Evolutionary conservation across 225 moss, liverwort and hornwort genomes (phyloP).

Genomic region (Takakia lepidozioides): DNA sequence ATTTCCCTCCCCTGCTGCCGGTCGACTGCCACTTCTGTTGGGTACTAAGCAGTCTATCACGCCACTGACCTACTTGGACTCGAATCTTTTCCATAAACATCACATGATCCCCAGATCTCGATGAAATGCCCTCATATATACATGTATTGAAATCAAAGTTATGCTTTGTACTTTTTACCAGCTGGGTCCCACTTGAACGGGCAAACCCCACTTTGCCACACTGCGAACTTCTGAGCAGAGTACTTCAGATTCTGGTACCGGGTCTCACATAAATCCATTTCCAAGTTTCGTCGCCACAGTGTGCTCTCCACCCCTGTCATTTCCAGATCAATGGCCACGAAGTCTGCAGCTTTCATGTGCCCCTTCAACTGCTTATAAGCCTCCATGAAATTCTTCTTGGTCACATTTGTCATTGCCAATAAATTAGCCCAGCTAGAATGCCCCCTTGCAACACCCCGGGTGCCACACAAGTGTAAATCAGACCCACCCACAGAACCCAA

Average conservation of each 20-base stretch:
- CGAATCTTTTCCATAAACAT: slow-evolving; percentile 58
- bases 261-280: slow-evolving; percentile 65
- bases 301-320: slow-evolving; percentile 90
- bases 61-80: slow-evolving; percentile 65
- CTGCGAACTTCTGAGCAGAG: slow-evolving; percentile 86
- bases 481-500: too few relatives aligned
- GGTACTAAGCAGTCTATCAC: slow-evolving; percentile 47
- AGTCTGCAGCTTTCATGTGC: slow-evolving; percentile 55
- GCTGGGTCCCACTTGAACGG: slow-evolving; percentile 73
- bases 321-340: slow-evolving; percentile 81
- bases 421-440: slow-evolving; percentile 6
- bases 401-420: slow-evolving; percentile 73
- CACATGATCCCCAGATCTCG: slow-evolving; percentile 63
- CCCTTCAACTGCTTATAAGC: slow-evolving; percentile 51
- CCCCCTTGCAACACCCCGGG: too few relatives aligned
- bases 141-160: slow-evolving; percentile 88
- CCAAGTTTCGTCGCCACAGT: slow-evolving; percentile 63
- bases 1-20: slow-evolving; percentile 1
- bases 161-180: slow-evolving; percentile 70
- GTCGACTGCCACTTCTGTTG: slow-evolving; percentile 47
- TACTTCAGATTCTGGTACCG: slow-evolving; percentile 82
- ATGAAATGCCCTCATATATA: slow-evolving; percentile 79
- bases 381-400: slow-evolving; percentile 57
- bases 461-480: too few relatives aligned
- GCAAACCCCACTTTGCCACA: slow-evolving; percentile 92